Conservation (phyloP, 2,329 filamentous ascomycete genomes). For the Ophiostoma novo-ulmi region DNA sequence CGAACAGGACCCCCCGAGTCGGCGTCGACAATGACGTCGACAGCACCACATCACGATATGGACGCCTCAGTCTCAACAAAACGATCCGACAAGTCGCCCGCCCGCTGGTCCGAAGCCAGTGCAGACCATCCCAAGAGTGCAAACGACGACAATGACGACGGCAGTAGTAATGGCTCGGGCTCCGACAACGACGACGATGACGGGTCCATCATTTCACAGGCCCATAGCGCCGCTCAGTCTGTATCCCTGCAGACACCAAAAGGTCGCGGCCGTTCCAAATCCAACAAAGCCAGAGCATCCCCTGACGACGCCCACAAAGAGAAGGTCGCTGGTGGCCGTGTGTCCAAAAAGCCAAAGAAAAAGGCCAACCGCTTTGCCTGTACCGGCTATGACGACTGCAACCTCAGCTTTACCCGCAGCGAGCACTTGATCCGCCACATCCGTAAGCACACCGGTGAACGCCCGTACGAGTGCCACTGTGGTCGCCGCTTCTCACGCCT, state of each 20-base stretch:
- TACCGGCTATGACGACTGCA: conserved; percentile 89
- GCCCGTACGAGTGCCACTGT: conserved; percentile 95
- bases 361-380: conserved; percentile 96
- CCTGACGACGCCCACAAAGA: conserved; percentile 2
- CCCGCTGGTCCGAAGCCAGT: background rate
- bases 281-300: background rate
- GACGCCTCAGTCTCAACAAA: background rate
- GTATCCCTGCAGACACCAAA: background rate
- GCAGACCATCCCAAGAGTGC: background rate
- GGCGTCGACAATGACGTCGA: conserved; percentile 1
- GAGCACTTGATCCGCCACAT: conserved; percentile 95
- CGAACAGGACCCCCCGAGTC: conserved; percentile 9
- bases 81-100: background rate
- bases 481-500: conserved; percentile 86
- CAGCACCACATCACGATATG: background rate
- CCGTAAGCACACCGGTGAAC: conserved; percentile 93
- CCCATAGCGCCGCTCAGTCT: conserved; percentile 5
- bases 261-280: conserved; percentile 2
- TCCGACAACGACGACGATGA: conserved; percentile 56
- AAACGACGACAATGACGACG: background rate
- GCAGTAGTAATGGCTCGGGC: background rate
- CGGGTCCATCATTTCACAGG: conserved; percentile 42
- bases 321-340: conserved; percentile 54
- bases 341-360: conserved; percentile 57
- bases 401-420: conserved; percentile 88